Evolutionary conservation across 2,329 filamentous ascomycete genomes (phyloP), one percentile per base, ranked within the genome.

Genomic region (Dothideomycetidae sp.): DNA sequence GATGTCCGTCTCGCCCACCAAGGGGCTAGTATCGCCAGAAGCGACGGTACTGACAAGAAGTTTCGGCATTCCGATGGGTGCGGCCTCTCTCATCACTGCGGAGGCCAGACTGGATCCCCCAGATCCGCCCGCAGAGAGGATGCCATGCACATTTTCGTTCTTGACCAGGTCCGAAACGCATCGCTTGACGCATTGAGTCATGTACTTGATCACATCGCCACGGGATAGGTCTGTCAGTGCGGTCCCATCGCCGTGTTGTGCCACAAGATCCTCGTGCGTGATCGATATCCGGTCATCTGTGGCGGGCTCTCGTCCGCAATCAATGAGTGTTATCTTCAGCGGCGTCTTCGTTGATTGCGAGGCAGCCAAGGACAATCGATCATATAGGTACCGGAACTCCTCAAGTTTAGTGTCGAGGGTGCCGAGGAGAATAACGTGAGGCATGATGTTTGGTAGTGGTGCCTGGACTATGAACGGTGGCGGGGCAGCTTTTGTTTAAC

Each of bases 1-100:
- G 32, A 81, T 75, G 44, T 82, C 78, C 0, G 70, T 71, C 52
- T 81, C 76, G 29, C 70, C 75, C 1, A 82, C 62, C n/a, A 78
- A 70, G 0, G 70, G 68, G 1, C 66, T 66, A 1, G 73, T 73
- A 44, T 82, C 72, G 2, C 77, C 75, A 19, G 71, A 76, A 0
- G 76, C 76, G 46, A 81, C 70, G 0, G 78, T 82, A 14, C 72
- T 78, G 2, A 81, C 71, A 36, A 82, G 75, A 31, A 82, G 46
- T 48, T 82, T 82, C 0, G 78, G 78, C 35, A 82, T 68, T 0
- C 75, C 75, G 10, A 81, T 61, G 0, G 77, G 76, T 0, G 78
- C 51, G 0, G 63, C 66, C 2, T 66, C 56, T 10, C 72, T 62
- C 75, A 82, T 80, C 0, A 73, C 65, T 0, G 66, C 58, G 0